Evolutionary conservation across 2,329 filamentous ascomycete genomes (phyloP).

Genomic region (Claviceps africana): DNA sequence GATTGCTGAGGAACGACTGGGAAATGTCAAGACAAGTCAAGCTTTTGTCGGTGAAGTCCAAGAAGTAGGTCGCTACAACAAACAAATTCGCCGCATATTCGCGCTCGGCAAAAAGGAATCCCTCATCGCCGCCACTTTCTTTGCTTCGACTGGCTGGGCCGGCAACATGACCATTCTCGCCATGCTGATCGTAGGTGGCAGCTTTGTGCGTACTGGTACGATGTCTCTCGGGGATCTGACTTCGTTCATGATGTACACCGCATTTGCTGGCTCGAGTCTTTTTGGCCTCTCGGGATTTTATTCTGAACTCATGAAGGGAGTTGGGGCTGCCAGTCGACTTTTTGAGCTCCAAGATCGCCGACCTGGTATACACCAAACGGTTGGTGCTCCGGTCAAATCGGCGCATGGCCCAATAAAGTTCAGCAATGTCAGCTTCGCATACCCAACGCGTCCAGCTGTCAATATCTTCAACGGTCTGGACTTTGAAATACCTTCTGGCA

Average conservation of each 20-base stretch:
- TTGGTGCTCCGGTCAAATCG: slow-evolving; percentile 63
- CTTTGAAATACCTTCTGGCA: slow-evolving; percentile 85
- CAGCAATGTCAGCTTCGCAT: slow-evolving; percentile 72
- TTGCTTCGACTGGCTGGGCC: slow-evolving; percentile 71
- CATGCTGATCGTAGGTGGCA: slow-evolving; percentile 78
- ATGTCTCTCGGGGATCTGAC: slow-evolving; percentile 88
- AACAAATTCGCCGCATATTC: slow-evolving; percentile 84
- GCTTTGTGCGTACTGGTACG: slow-evolving; percentile 71
- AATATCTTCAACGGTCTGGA: slow-evolving; percentile 77
- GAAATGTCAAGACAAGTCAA: slow-evolving; percentile 92
- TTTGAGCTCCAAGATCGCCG: slow-evolving; percentile 91
- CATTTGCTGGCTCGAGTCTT: slow-evolving; percentile 69
- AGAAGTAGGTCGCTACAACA: slow-evolving; percentile 83
- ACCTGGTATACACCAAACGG: slow-evolving; percentile 75
- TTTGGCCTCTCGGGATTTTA: slow-evolving; percentile 95
- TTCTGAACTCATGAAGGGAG: slow-evolving; percentile 97
- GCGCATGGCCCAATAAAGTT: slow-evolving; percentile 85
- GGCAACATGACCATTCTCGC: slow-evolving; percentile 94
- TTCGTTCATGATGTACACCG: slow-evolving; percentile 97
- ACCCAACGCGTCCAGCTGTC: slow-evolving; percentile 86
- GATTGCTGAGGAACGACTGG: slow-evolving; percentile 93
- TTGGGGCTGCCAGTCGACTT: slow-evolving; percentile 86
- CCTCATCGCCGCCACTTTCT: slow-evolving; percentile 81
- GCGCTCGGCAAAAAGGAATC: slow-evolving; percentile 76
- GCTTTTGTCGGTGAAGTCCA: slow-evolving; percentile 88